phyloP scores from a whole-genome alignment of 257 asterid species.

The Phtheirospermum japonicum region DNA sequence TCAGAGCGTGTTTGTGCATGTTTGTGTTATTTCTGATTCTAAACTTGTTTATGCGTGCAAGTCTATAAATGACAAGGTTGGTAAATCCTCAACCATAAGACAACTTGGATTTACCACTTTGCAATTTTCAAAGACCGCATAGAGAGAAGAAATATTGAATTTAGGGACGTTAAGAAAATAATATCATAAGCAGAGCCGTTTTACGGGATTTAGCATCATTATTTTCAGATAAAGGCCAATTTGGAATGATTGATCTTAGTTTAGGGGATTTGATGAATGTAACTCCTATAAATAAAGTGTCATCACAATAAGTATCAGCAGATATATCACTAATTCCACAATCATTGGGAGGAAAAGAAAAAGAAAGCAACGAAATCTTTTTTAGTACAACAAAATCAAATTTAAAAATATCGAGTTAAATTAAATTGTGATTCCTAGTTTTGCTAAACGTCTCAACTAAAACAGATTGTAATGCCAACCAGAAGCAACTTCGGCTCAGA shows the following conservation, averaged over 20 bases:
- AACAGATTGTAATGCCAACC: constrained; percentile 9
- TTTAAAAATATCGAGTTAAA: background rate
- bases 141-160: background rate
- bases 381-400: background rate
- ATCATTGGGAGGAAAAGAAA: background rate
- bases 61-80: background rate
- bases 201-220: constrained; percentile 1
- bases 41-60: too few species aligned
- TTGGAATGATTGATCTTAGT: background rate
- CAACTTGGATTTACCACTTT: background rate
- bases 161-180: background rate
- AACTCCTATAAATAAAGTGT: background rate
- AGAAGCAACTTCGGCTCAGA: background rate
- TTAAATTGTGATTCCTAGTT: background rate
- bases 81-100: background rate
- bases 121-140: constrained; percentile 1
- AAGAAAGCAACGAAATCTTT: background rate
- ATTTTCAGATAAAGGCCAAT: constrained; percentile 6
- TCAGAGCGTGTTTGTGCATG: background rate
- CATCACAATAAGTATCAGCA: too few species aligned
- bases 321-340: too few species aligned
- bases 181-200: background rate
- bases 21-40: too few species aligned
- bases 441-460: constrained; percentile 2
- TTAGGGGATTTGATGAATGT: background rate